phyloP scores from a whole-genome alignment of 192 early-diverging fungal genomes.

The Linnemannia exigua region DNA sequence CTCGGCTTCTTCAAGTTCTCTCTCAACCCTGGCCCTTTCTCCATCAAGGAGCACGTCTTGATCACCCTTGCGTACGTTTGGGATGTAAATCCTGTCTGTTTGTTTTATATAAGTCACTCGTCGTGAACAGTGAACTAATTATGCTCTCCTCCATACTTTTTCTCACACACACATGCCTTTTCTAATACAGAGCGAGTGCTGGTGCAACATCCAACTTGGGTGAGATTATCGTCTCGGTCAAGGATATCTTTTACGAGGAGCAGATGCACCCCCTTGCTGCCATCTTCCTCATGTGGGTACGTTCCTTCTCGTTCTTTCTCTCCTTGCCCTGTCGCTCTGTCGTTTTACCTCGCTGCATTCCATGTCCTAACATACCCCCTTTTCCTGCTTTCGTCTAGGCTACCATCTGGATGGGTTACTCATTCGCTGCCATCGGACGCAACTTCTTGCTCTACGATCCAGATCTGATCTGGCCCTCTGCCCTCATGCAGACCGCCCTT shows the following conservation, averaged over 20 bases:
- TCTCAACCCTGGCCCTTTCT: constrained; percentile 65
- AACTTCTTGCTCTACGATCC: constrained; percentile 59
- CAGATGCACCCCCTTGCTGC: constrained; percentile 59
- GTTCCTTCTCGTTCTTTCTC: constrained; percentile 1
- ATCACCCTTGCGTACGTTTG: constrained; percentile 57
- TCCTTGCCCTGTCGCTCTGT: no score
- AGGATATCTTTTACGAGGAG: constrained; percentile 60
- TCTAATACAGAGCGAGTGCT: constrained; percentile 38
- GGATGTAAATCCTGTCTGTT: neutral
- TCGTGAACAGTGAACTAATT: neutral
- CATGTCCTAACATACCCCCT: neutral
- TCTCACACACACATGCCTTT: no score
- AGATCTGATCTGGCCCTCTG: constrained; percentile 58
- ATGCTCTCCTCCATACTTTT: neutral
- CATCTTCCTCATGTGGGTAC: constrained; percentile 54
- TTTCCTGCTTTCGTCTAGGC: constrained; percentile 14
- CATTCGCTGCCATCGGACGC: constrained; percentile 54
- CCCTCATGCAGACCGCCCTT: constrained; percentile 57
- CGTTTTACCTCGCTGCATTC: neutral
- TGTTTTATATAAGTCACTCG: neutral
- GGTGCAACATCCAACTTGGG: constrained; percentile 57
- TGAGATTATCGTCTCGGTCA: constrained; percentile 61
- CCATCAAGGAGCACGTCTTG: constrained; percentile 65
- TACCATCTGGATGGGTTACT: constrained; percentile 59
- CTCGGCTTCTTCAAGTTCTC: constrained; percentile 47